Evolutionary conservation across 23 red algal genomes (phyloP).

Genomic region (Gracilaria gracilis): DNA sequence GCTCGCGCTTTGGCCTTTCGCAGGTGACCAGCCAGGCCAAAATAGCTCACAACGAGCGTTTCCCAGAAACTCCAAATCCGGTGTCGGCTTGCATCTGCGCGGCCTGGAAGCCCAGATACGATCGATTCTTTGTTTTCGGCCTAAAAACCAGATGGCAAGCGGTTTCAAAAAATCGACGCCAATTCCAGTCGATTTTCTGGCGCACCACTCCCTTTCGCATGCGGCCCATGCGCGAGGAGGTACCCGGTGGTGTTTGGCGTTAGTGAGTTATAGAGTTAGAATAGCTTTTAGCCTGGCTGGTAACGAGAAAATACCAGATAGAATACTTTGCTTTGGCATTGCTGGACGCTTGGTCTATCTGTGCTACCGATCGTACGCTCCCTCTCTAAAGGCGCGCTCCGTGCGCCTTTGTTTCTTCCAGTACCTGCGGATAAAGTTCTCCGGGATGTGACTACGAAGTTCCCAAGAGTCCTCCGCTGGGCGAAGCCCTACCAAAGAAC

Average conservation of each 20-base stretch:
- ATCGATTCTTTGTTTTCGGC: neutral
- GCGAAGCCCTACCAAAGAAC: slow-evolving; percentile 8
- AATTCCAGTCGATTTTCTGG: neutral
- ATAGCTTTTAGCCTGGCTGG: too few relatives aligned
- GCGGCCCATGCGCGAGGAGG: too few relatives aligned
- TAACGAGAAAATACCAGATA: neutral
- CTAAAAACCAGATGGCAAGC: neutral
- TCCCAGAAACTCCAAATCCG: neutral
- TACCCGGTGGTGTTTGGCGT: too few relatives aligned
- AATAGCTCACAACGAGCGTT: neutral
- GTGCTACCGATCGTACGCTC: neutral
- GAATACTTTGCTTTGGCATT: neutral
- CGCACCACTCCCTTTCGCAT: neutral
- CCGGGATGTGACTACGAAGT: neutral
- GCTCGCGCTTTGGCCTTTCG: neutral
- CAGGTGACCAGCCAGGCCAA: neutral
- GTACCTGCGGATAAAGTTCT: slow-evolving; percentile 23
- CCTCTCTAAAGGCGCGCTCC: slow-evolving; percentile 18
- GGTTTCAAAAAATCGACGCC: neutral
- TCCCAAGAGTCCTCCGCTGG: neutral
- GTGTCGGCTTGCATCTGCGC: neutral
- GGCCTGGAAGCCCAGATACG: neutral
- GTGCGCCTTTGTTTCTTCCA: neutral
- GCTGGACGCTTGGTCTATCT: neutral
- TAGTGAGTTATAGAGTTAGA: too few relatives aligned